These are phyloP conservation scores for Wickerhamiella alocasiicola DNA, from an alignment of 805 yeast species.

Conservation along the genomic window DNA sequence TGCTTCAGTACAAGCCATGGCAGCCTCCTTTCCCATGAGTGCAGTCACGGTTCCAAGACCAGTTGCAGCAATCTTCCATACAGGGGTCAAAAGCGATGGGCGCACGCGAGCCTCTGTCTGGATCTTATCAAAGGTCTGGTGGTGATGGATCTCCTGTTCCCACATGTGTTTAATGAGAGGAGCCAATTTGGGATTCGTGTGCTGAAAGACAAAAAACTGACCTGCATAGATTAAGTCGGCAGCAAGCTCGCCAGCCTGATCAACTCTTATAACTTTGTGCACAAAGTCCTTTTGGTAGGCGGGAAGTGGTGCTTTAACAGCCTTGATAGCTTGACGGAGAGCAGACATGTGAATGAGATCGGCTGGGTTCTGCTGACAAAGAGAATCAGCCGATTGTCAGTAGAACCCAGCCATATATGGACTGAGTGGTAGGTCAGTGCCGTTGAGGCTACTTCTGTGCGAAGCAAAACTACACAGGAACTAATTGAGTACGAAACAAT, in stretches of 20 bases:
- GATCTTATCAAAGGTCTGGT: conserved; percentile 64
- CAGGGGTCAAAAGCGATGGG: conserved; percentile 82
- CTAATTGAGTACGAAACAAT: no score
- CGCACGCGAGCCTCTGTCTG: conserved; percentile 72
- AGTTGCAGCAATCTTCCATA: conserved; percentile 87
- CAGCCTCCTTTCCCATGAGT: conserved; percentile 79
- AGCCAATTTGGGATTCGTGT: conserved; percentile 58
- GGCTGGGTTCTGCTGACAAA: no score
- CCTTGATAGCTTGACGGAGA: conserved; percentile 17
- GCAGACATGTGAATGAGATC: background rate
- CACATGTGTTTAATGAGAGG: conserved; percentile 89
- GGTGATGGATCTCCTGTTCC: conserved; percentile 94
- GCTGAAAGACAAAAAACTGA: conserved; percentile 64
- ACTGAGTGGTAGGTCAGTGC: no score
- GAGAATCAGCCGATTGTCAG: no score
- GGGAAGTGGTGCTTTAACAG: conserved; percentile 20
- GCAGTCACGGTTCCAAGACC: conserved; percentile 83
- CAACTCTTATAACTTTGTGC: conserved; percentile 53
- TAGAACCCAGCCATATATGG: no score
- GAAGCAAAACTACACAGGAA: no score
- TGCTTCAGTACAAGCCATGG: conserved; percentile 99
- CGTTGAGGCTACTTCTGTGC: no score
- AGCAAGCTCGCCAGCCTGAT: conserved; percentile 96
- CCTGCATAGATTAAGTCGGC: conserved; percentile 91
- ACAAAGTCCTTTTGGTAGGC: conserved; percentile 22